phyloP scores from a whole-genome alignment of 2,329 filamentous ascomycete genomes.

The Trichoderma aggressivum region DNA sequence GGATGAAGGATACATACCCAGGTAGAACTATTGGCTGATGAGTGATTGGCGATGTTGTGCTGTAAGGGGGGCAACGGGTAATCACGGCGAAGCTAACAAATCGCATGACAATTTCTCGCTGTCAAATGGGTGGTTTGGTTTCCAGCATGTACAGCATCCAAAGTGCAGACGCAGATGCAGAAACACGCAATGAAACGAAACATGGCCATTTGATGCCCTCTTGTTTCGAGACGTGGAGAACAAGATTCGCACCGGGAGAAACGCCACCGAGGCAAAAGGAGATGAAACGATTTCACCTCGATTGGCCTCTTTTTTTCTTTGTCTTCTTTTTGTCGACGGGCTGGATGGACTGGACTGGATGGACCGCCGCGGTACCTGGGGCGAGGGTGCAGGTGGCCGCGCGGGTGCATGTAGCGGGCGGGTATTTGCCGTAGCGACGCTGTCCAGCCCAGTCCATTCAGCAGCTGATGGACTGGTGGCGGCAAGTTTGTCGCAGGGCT shows the following conservation, averaged over 20 bases:
- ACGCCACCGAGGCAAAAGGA: slow-evolving; percentile 2
- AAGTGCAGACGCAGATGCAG: no score
- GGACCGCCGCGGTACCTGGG: not conserved
- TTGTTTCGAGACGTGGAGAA: not conserved
- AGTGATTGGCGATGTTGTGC: not conserved
- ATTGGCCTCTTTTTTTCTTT: not conserved
- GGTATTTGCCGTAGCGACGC: not conserved
- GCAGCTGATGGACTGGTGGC: not conserved
- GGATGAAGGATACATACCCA: no score
- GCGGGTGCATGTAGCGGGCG: not conserved
- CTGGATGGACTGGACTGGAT: not conserved
- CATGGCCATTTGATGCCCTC: not conserved
- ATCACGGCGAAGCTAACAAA: not conserved
- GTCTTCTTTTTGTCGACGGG: not conserved
- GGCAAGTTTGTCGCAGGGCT: not conserved
- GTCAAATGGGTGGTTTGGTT: not conserved
- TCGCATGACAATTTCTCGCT: not conserved
- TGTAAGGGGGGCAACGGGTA: not conserved
- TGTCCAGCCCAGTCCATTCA: not conserved
- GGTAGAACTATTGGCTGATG: not conserved
- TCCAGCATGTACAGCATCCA: no score
- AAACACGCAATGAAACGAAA: not conserved
- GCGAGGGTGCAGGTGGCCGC: not conserved
- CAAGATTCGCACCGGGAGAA: not conserved
- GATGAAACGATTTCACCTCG: not conserved